These are phyloP conservation scores for Metschnikowia arizonensis DNA, from an alignment of 805 yeast genomes.

Conservation along the genomic window DNA sequence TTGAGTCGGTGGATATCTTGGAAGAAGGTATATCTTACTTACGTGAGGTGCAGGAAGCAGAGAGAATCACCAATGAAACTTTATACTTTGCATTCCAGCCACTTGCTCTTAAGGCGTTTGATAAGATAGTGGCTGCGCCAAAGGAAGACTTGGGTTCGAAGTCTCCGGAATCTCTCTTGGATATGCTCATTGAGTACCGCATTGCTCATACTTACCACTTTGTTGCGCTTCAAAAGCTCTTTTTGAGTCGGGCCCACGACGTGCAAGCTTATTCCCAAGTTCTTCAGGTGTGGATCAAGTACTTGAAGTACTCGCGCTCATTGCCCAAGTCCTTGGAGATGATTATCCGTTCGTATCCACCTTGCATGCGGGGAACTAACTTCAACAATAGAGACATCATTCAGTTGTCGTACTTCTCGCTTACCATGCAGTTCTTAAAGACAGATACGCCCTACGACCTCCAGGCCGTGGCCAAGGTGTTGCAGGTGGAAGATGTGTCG, in stretches of 20 bases:
- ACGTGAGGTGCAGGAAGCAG: constrained; percentile 34
- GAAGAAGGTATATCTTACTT: constrained; percentile 40
- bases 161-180: constrained; percentile 21
- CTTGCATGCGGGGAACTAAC: constrained; percentile 12
- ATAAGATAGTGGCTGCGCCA: constrained; percentile 17
- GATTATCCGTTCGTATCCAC: constrained; percentile 8
- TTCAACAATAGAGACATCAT: constrained; percentile 16
- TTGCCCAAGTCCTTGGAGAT: constrained; percentile 8
- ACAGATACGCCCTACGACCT: constrained; percentile 22
- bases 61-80: constrained; percentile 25
- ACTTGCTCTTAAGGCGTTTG: constrained; percentile 21
- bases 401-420: constrained; percentile 34
- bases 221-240: constrained; percentile 17
- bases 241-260: constrained; percentile 10
- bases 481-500: constrained; percentile 21
- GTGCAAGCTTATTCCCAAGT: constrained; percentile 21
- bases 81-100: constrained; percentile 28
- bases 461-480: constrained; percentile 25
- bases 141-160: constrained; percentile 12
- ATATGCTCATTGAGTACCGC: constrained; percentile 25
- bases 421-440: constrained; percentile 27
- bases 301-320: constrained; percentile 23
- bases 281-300: constrained; percentile 33
- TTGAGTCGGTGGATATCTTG: constrained; percentile 34
- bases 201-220: constrained; percentile 36